These are phyloP conservation scores for Paraleonurus japonicus DNA, from an alignment of 257 asterid genomes.

Conservation along the genomic window DNA sequence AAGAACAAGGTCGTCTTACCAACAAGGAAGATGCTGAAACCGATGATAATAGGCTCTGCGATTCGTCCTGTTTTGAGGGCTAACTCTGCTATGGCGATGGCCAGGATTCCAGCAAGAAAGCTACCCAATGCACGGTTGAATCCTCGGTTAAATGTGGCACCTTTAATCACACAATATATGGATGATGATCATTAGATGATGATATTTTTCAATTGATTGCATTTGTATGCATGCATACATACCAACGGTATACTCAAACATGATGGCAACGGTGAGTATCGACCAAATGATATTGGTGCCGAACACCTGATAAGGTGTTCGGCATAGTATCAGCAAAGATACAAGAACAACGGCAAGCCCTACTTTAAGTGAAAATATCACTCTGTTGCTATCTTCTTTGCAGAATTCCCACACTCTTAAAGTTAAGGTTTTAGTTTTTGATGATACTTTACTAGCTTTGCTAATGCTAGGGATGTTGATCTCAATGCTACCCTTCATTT, in stretches of 20 bases:
- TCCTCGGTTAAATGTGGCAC: conserved; percentile 68
- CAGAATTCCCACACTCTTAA: conserved; percentile 48
- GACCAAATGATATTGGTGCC: conserved; percentile 72
- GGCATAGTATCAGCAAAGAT: conserved; percentile 56
- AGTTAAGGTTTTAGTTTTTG: conserved; percentile 32
- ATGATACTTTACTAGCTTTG: conserved; percentile 20
- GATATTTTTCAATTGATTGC: background rate
- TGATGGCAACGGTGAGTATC: conserved; percentile 73
- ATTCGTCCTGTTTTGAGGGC: conserved; percentile 50
- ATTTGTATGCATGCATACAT: conserved; percentile 21
- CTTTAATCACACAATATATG: conserved; percentile 31
- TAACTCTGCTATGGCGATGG: conserved; percentile 45
- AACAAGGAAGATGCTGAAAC: conserved; percentile 63
- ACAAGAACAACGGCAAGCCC: conserved; percentile 69
- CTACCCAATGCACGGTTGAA: conserved; percentile 75
- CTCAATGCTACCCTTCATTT: conserved; percentile 60
- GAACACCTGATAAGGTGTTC: conserved; percentile 49
- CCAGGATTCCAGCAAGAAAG: conserved; percentile 58
- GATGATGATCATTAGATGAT: background rate
- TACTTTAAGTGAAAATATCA: conserved; percentile 56
- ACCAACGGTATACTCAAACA: conserved; percentile 79
- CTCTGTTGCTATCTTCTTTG: conserved; percentile 57
- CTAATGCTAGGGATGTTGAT: conserved; percentile 42
- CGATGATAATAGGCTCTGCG: conserved; percentile 63
- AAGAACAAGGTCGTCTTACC: conserved; percentile 28